Conservation (phyloP, 352 stramenopile species). For the Phytophthora cactorum region DNA sequence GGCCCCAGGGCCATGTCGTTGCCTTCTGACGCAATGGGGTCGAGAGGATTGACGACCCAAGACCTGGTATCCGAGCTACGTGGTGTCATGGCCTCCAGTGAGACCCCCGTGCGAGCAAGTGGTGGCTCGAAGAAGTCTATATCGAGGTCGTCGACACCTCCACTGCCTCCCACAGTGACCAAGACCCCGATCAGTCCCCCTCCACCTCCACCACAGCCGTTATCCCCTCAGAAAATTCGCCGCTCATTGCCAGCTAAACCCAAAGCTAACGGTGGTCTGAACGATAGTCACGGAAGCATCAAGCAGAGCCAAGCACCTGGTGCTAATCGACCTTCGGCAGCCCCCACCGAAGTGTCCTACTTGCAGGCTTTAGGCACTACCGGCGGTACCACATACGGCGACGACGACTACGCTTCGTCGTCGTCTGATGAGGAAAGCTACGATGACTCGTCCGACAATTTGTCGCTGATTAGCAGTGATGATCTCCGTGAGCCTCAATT, state of each 20-base stretch:
- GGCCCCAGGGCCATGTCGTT: slow-evolving; percentile 23
- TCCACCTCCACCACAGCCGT: slow-evolving; percentile 12
- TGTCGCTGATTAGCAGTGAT: slow-evolving; percentile 42
- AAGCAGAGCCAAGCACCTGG: slow-evolving; percentile 13
- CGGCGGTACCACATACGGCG: slow-evolving; percentile 25
- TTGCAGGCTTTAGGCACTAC: slow-evolving; percentile 40
- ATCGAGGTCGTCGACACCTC: slow-evolving; percentile 32
- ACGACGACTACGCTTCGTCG: slow-evolving; percentile 37
- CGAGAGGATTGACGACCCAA: slow-evolving; percentile 46
- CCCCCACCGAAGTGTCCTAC: slow-evolving; percentile 27
- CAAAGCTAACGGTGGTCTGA: slow-evolving; percentile 12
- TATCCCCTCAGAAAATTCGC: slow-evolving; percentile 11
- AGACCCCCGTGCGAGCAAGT: slow-evolving; percentile 44
- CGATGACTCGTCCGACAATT: slow-evolving; percentile 42
- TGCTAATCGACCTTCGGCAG: slow-evolving; percentile 15
- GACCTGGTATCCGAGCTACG: slow-evolving; percentile 63
- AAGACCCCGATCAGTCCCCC: slow-evolving; percentile 28
- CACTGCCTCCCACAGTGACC: slow-evolving; percentile 8
- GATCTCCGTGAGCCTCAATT: slow-evolving; percentile 34
- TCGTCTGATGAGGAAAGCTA: slow-evolving; percentile 47
- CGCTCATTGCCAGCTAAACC: slow-evolving; percentile 14
- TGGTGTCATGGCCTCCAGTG: slow-evolving; percentile 75
- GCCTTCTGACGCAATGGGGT: slow-evolving; percentile 16
- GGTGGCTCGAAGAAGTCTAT: slow-evolving; percentile 33
- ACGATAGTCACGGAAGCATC: slow-evolving; percentile 19